Conservation (phyloP, 345 rosid species). For the Eucalyptus curtisii region DNA sequence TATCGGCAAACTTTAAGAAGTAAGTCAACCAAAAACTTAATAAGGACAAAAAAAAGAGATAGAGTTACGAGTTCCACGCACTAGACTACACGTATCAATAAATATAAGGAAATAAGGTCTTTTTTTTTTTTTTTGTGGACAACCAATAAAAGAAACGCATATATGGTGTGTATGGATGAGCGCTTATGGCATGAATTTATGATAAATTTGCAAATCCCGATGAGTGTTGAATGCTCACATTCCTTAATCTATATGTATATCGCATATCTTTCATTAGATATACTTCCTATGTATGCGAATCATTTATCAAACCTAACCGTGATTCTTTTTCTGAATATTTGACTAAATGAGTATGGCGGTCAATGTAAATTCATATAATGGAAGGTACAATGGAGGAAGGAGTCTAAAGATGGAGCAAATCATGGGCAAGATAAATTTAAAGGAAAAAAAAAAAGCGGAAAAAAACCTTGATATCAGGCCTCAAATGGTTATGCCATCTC, state of each 20-base stretch:
- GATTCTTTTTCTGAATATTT: background rate
- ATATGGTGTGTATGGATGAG: background rate
- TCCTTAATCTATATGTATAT: background rate
- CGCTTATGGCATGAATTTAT: background rate
- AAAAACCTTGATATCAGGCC: conserved; percentile 66
- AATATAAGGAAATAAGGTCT: background rate
- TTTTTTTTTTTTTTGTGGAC: background rate
- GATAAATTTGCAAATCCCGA: background rate
- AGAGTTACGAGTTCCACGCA: background rate
- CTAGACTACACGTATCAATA: background rate
- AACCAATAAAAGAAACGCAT: background rate
- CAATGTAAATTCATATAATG: background rate
- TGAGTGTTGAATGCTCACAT: background rate
- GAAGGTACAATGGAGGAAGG: background rate
- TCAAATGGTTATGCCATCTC: conserved; percentile 83
- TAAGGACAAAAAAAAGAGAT: background rate
- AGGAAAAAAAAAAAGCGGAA: background rate
- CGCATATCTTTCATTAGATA: background rate
- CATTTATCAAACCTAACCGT: background rate
- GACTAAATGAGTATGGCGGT: background rate
- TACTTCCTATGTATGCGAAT: background rate
- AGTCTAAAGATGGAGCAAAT: background rate
- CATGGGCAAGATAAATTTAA: background rate
- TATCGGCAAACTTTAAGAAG: background rate
- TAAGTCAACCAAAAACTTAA: background rate